phyloP scores from a whole-genome alignment of 371 early-diverging fungal species.

The Actinomortierella wolfii region DNA sequence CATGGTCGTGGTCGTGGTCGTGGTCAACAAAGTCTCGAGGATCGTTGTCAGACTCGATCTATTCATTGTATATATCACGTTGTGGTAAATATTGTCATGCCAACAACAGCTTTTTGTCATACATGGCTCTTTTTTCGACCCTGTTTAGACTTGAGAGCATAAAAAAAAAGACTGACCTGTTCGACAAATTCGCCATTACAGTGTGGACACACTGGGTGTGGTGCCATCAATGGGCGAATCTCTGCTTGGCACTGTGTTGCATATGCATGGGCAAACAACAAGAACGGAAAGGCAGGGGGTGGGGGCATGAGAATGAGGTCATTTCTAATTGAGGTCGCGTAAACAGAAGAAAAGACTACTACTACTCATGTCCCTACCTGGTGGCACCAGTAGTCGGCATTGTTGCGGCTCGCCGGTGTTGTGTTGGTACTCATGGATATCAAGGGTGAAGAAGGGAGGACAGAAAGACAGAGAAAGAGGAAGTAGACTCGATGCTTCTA shows the following conservation, averaged over 20 bases:
- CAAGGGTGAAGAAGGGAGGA: not conserved
- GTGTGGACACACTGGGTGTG: constrained; percentile 66
- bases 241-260: constrained; percentile 25
- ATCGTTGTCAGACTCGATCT: constrained; percentile 36
- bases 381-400: constrained; percentile 3
- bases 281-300: constrained; percentile 10
- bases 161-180: constrained; percentile 47
- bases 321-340: not conserved
- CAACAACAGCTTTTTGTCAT: too few relatives aligned
- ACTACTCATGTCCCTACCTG: not conserved
- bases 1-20: constrained; percentile 7
- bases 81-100: too few relatives aligned
- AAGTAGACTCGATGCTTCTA: too few relatives aligned
- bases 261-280: too few relatives aligned
- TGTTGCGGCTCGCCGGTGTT: not conserved
- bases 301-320: not conserved
- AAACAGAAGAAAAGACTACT: too few relatives aligned
- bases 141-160: constrained; percentile 1
- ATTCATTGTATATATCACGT: not conserved
- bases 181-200: constrained; percentile 71
- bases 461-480: not conserved
- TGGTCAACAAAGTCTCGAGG: constrained; percentile 26
- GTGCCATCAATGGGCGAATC: constrained; percentile 47
- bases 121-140: not conserved
- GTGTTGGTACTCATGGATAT: not conserved